phyloP scores from a whole-genome alignment of 495 filamentous ascomycete species.

The Xylaria acuta region DNA sequence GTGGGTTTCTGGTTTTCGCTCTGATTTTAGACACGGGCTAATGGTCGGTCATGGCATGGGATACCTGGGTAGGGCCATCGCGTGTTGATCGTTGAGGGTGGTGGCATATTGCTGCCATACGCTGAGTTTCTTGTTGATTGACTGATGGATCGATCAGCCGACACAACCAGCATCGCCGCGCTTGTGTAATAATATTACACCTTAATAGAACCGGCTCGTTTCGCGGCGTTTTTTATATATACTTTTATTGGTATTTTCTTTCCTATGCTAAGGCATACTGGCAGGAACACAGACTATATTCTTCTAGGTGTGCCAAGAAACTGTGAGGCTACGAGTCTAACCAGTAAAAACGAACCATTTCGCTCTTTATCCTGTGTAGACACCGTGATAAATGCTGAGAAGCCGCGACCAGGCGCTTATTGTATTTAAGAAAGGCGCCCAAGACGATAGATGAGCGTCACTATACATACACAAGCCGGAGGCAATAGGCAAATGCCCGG shows the following conservation, averaged over 20 bases:
- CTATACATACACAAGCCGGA: background rate
- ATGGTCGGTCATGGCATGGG: constrained; percentile 11
- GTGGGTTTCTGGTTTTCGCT: background rate
- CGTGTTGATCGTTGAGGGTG: background rate
- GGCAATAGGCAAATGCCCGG: background rate
- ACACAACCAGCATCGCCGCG: background rate
- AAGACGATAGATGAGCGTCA: background rate
- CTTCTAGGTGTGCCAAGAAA: background rate
- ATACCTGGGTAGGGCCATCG: background rate
- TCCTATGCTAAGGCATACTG: background rate
- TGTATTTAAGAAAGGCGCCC: background rate
- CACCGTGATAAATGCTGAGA: background rate
- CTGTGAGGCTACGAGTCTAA: too few relatives aligned
- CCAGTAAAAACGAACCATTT: background rate
- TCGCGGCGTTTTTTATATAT: background rate
- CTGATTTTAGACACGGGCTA: constrained; percentile 12
- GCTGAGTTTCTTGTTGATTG: constrained; percentile 7
- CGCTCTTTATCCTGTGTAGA: background rate
- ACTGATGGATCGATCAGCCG: background rate
- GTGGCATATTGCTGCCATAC: background rate
- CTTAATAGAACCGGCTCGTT: background rate
- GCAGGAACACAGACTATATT: background rate
- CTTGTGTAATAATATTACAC: constrained; percentile 10
- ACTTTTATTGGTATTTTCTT: background rate
- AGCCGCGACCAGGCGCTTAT: background rate